Evolutionary conservation across 768 basidiomycete species (phyloP).

Genomic region (Suillus paluster): DNA sequence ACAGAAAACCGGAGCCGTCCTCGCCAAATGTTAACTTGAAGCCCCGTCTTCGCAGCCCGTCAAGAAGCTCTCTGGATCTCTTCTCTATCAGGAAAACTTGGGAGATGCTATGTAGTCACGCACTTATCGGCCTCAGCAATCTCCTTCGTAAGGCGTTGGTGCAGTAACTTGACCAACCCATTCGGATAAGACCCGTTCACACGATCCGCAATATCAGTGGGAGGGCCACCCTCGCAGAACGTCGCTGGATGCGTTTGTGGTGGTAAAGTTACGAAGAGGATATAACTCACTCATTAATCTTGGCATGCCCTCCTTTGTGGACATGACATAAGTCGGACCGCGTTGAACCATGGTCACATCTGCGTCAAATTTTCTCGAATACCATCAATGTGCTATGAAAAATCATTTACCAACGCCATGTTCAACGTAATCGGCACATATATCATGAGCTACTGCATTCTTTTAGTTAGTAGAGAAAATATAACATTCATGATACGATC

Average conservation of each 20-base stretch:
- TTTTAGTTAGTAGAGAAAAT: slow-evolving; percentile 11
- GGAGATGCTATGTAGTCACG: slow-evolving; percentile 14
- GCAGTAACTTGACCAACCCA: slow-evolving; percentile 30
- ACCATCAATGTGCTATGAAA: not conserved
- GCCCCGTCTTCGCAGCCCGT: slow-evolving; percentile 58
- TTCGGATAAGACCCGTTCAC: slow-evolving; percentile 53
- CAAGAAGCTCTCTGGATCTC: slow-evolving; percentile 50
- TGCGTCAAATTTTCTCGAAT: slow-evolving; percentile 15
- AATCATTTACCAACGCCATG: slow-evolving; percentile 47
- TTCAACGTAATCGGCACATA: slow-evolving; percentile 49
- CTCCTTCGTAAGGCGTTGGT: slow-evolving; percentile 41
- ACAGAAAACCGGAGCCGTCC: slow-evolving; percentile 54
- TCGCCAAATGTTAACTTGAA: slow-evolving; percentile 59
- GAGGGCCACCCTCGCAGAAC: slow-evolving; percentile 51
- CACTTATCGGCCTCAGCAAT: slow-evolving; percentile 64
- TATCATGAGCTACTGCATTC: slow-evolving; percentile 47
- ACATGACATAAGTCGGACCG: slow-evolving; percentile 58
- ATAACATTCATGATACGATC: not conserved
- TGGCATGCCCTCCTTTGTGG: slow-evolving; percentile 44
- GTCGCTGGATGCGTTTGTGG: slow-evolving; percentile 10
- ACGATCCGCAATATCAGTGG: slow-evolving; percentile 57
- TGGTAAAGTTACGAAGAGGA: slow-evolving; percentile 19
- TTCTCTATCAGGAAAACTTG: not conserved
- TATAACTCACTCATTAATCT: slow-evolving; percentile 20
- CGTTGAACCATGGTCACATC: slow-evolving; percentile 57